Percentiles rank a stretch among this genome's conserved stretches.
Evolutionary conservation across 495 filamentous ascomycete genomes (phyloP).

Genomic region (Aspergillus incahuasiensis): DNA sequence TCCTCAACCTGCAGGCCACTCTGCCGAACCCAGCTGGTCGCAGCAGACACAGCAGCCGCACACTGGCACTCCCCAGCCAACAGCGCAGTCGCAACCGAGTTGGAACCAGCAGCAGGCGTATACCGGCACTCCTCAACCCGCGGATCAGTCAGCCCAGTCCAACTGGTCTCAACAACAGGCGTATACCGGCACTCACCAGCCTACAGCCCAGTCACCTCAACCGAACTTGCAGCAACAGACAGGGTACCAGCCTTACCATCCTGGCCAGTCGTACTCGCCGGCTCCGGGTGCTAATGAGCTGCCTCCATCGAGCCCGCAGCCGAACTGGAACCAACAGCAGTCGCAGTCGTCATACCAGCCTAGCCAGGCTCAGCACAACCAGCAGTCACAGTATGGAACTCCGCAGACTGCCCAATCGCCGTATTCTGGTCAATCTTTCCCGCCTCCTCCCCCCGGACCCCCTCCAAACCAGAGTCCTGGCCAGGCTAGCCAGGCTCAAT

Average conservation of each 20-base stretch:
- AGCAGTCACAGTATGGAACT: slow-evolving; percentile 10
- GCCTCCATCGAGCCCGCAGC: slow-evolving; percentile 2
- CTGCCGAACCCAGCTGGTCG: background rate
- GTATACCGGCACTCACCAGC: slow-evolving; percentile 10
- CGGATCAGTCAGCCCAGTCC: background rate
- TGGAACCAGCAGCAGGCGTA: slow-evolving; percentile 10
- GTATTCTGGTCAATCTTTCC: slow-evolving; percentile 41
- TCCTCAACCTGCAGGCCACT: background rate
- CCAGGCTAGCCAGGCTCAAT: slow-evolving; percentile 23
- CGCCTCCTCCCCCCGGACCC: slow-evolving; percentile 39
- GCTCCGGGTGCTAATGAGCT: slow-evolving; percentile 3
- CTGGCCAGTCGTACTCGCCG: slow-evolving; percentile 8
- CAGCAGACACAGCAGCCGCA: slow-evolving; percentile 10
- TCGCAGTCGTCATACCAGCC: slow-evolving; percentile 2
- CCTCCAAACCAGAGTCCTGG: slow-evolving; percentile 18
- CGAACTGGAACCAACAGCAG: slow-evolving; percentile 9
- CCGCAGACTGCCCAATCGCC: slow-evolving; percentile 6
- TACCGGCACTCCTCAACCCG: background rate
- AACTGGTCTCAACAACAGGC: slow-evolving; percentile 4
- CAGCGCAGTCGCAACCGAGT: slow-evolving; percentile 7
- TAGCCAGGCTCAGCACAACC: slow-evolving; percentile 5
- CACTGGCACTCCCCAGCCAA: slow-evolving; percentile 6
- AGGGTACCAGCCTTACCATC: background rate
- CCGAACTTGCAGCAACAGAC: slow-evolving; percentile 9
- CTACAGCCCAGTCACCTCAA: slow-evolving; percentile 6